A percentile compares a stretch with the other conserved stretches of the same genome.
Evolutionary conservation across 495 filamentous ascomycete species (phyloP).

Genomic region (Podospora appendiculata): DNA sequence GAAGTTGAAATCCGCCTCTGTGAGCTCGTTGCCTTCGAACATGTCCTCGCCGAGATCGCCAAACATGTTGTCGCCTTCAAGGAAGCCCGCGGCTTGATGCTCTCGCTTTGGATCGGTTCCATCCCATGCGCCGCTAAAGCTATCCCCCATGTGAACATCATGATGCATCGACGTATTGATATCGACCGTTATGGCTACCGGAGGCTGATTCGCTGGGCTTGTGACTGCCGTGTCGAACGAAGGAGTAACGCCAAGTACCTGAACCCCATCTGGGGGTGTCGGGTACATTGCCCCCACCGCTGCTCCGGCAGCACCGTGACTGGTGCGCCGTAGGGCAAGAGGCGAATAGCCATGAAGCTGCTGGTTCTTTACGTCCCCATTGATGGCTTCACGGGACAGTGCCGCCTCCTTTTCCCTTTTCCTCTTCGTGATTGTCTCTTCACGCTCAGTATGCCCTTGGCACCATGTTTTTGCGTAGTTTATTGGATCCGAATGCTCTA

Average conservation of each 20-base stretch:
- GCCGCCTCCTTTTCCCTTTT: constrained; percentile 46
- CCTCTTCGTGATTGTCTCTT: constrained; percentile 36
- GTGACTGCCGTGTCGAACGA: constrained; percentile 40
- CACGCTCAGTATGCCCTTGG: constrained; percentile 36
- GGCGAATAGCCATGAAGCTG: constrained; percentile 30
- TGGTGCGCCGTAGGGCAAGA: constrained; percentile 40
- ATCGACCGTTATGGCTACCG: constrained; percentile 12
- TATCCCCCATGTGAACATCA: constrained; percentile 7
- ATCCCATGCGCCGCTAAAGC: constrained; percentile 27
- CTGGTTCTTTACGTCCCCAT: constrained; percentile 27
- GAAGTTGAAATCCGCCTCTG: constrained; percentile 86
- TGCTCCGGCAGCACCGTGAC: constrained; percentile 42
- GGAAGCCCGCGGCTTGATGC: constrained; percentile 26
- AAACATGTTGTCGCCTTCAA: constrained; percentile 57
- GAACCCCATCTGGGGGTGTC: constrained; percentile 74
- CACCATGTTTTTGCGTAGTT: constrained; percentile 65
- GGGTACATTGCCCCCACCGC: constrained; percentile 68
- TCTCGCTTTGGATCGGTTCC: constrained; percentile 28
- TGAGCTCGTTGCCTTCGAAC: constrained; percentile 75
- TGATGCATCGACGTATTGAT: constrained; percentile 18
- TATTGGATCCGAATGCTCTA: constrained; percentile 49
- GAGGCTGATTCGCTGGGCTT: constrained; percentile 36
- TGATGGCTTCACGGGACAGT: constrained; percentile 32
- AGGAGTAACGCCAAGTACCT: constrained; percentile 36
- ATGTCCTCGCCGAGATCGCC: constrained; percentile 66